phyloP scores from a whole-genome alignment of 495 filamentous ascomycete genomes.

The Parachaetomium inaequale region DNA sequence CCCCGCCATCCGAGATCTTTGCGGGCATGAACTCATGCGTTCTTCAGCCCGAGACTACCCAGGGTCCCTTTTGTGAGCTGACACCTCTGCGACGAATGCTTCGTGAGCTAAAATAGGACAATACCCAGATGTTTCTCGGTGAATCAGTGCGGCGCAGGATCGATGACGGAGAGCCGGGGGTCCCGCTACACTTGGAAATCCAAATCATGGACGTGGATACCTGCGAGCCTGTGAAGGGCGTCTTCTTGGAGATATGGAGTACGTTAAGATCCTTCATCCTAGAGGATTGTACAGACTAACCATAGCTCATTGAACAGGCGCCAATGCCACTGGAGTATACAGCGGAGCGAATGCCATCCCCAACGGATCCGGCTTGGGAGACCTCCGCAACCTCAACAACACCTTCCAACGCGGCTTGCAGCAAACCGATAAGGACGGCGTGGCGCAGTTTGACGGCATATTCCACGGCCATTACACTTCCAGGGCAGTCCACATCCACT shows the following conservation, averaged over 20 bases:
- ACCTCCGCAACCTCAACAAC: slow-evolving; percentile 39
- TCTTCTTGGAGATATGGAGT: slow-evolving; percentile 59
- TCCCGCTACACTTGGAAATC: slow-evolving; percentile 57
- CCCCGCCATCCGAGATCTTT: slow-evolving; percentile 34
- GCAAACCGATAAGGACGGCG: slow-evolving; percentile 45
- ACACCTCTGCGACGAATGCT: no score
- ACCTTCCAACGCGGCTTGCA: slow-evolving; percentile 53
- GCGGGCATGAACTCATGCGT: slow-evolving; percentile 49
- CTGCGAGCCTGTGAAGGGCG: slow-evolving; percentile 52
- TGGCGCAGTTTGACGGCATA: slow-evolving; percentile 47
- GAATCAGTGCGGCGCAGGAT: slow-evolving; percentile 54
- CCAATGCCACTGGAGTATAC: slow-evolving; percentile 45
- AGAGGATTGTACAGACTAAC: background rate
- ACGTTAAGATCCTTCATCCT: background rate
- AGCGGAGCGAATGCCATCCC: slow-evolving; percentile 49
- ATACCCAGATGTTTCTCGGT: slow-evolving; percentile 36
- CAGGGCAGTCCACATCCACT: slow-evolving; percentile 45
- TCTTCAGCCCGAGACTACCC: slow-evolving; percentile 50
- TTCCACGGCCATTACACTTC: slow-evolving; percentile 56
- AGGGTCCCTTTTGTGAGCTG: slow-evolving; percentile 51
- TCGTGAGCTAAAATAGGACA: no score
- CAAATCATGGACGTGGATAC: slow-evolving; percentile 57
- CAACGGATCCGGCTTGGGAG: slow-evolving; percentile 36
- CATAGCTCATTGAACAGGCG: background rate
- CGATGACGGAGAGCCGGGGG: slow-evolving; percentile 51